A percentile compares a stretch with the other conserved stretches of the same genome.
These are phyloP conservation scores for Circinella minor DNA, from an alignment of 371 early-diverging fungal species.

Conservation along the genomic window DNA sequence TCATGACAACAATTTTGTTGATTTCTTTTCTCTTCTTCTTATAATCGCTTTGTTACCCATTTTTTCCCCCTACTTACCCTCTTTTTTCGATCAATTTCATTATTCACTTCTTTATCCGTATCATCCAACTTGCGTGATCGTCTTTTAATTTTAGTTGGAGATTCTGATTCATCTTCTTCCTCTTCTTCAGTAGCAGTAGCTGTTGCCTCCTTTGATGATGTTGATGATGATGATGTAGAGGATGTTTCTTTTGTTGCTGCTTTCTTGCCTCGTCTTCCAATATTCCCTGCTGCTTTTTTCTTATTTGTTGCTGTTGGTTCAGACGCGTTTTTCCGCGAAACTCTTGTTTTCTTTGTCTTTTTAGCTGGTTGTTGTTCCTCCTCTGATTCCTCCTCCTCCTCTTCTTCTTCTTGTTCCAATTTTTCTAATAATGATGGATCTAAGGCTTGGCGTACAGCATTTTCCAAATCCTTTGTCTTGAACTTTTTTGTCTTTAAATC, in stretches of 20 bases:
- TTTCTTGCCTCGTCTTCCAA: conserved; percentile 5
- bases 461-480: conserved; percentile 53
- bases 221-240: background rate
- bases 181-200: conserved; percentile 4
- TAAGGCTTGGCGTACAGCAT: conserved; percentile 51
- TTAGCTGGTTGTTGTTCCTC: conserved; percentile 10
- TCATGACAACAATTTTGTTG: background rate
- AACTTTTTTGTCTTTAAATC: conserved; percentile 58
- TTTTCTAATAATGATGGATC: conserved; percentile 31
- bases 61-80: conserved; percentile 30
- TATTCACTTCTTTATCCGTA: conserved; percentile 29
- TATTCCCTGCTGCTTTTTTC: background rate
- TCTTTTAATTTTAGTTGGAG: conserved; percentile 20
- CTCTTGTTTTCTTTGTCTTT: conserved; percentile 16
- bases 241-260: background rate
- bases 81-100: conserved; percentile 29
- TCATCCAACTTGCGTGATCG: conserved; percentile 27
- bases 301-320: conserved; percentile 7
- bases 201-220: background rate
- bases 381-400: conserved; percentile 16
- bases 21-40: background rate
- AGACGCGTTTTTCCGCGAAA: conserved; percentile 13
- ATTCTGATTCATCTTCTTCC: conserved; percentile 19
- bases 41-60: background rate
- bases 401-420: conserved; percentile 22